Evolutionary conservation across 1,139 yeast species (phyloP), one percentile per base, ranked within the genome.

Genomic region (Wickerhamomyces sp.): DNA sequence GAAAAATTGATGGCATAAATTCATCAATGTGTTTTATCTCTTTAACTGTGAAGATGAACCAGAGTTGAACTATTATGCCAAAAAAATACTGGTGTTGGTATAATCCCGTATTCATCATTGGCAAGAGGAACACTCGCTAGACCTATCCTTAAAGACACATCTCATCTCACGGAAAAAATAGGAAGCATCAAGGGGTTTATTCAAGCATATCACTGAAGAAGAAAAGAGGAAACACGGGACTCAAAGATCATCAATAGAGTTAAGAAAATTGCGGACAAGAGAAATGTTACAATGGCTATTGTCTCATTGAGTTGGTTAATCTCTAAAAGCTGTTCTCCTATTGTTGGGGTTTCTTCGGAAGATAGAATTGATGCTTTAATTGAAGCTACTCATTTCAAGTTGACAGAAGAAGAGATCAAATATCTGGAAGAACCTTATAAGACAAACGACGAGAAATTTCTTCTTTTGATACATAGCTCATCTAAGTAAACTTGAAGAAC

Each of bases 261-360:
- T 15, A 82, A 79, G 57, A 70, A 72, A 51, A 36, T 81, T 6
- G 71, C 85, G 11, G 64, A 66, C 51, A 72, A 72, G 52, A 60
- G 65, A 40, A 63, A 61, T 14, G 69, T 67, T 26, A 59, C 75
- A 10, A 80, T 79, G 84, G 78, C 83, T 0, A 65, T 65, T 13
- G 59, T 79, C 27, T 69, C 84, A 5, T 67, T 73, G 10, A 78
- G 81, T 4, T 81, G 84, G 82, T 67, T 68, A 6, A 49, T 78
- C 11, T 48, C 66, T 38, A 79, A 79, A 57, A 84, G 83, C 7
- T 55, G 63, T 9, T 66, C 59, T 31, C 71, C 75, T 40, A 60
- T 77, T 51, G 71, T 78, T 11, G 83, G 82, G 2, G 57, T 76
- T 43, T 66, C 63, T 45, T 67, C 67, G 27, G 62, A 61, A 38